Base-by-base conservation (phyloP, 2,329 filamentous ascomycete species). In the Curvularia eragrostidis region DNA sequence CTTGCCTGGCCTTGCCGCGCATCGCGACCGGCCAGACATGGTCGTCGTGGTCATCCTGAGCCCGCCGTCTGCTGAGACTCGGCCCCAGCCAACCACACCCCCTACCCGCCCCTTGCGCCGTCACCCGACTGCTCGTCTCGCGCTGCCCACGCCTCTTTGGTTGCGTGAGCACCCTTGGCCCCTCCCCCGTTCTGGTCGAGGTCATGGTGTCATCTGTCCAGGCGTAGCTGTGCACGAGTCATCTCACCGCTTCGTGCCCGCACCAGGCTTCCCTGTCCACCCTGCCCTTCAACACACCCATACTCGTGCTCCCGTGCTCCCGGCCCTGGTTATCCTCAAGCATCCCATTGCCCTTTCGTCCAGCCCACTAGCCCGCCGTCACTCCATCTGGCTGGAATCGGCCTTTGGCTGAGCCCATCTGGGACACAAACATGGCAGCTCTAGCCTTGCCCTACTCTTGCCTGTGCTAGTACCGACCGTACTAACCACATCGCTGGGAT, bases 171-270 rank as follows among this genome's bases (percentile, higher is more conserved):
- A 66, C 62, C 68, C 64, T 63, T 62, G 60, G 56, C 56, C 50
- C 43, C n/a, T 24, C 13, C 41, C 41, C 52, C 41, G 34, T 48
- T 58, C 32, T 50, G 50, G 46, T 52, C 62, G 52, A 58, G 39
- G 69, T 72, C 63, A 61, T 66, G 52, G 49, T 74, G 72, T 76
- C 71, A 74, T 76, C 63, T 66, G 70, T 72, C 69, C 70, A 72
- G 62, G 66, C 24, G 24, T 15, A 28, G 10, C 26, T 59, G 65
- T 55, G 58, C 71, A 64, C 73, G 73, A 76, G 73, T 76, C 73
- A 74, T 70, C 60, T 75, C 72, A 75, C 72, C 73, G 73, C 73
- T 66, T 56, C 54, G 51, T 63, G 57, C 48, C 48, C 63, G 49
- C 58, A 62, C 43, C 63, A 47, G 56, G 42, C 59, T 64, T 66